Conservation (phyloP, 1,139 yeast genomes). For the Geotrichum restrictum region DNA sequence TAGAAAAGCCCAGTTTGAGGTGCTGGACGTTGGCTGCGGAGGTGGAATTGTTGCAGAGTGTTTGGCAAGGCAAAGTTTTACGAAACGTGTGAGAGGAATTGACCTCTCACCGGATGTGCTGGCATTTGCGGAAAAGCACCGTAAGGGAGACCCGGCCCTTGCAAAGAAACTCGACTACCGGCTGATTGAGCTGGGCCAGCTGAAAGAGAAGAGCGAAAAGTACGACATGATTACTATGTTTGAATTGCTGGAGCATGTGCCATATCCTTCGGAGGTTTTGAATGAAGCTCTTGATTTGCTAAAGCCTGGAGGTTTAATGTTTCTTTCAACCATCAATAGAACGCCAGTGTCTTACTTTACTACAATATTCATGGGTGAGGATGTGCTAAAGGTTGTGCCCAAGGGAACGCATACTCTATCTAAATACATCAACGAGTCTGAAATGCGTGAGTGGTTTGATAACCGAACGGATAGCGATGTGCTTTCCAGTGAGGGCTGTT, state of each 20-base stretch:
- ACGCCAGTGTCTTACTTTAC: conserved; percentile 89
- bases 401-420: conserved; percentile 83
- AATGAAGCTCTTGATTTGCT: conserved; percentile 62
- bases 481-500: conserved; percentile 68
- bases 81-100: conserved; percentile 61
- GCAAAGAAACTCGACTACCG: conserved; percentile 53
- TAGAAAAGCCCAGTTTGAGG: conserved; percentile 41
- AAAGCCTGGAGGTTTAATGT: conserved; percentile 77
- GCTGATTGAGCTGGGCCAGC: conserved; percentile 55
- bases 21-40: conserved; percentile 93
- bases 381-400: conserved; percentile 76
- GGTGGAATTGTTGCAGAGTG: conserved; percentile 92
- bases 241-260: conserved; percentile 93
- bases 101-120: conserved; percentile 82
- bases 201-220: conserved; percentile 42
- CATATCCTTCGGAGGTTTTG: conserved; percentile 71
- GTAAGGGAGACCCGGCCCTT: conserved; percentile 59
- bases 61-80: conserved; percentile 65
- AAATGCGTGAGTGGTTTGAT: conserved; percentile 64
- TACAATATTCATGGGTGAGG: conserved; percentile 87
- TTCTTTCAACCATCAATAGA: conserved; percentile 86
- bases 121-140: conserved; percentile 72
- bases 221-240: conserved; percentile 84
- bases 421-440: conserved; percentile 77
- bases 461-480: conserved; percentile 51